Evolutionary conservation across 2,329 filamentous ascomycete species (phyloP).

Genomic region (Plectosphaerella sp.): DNA sequence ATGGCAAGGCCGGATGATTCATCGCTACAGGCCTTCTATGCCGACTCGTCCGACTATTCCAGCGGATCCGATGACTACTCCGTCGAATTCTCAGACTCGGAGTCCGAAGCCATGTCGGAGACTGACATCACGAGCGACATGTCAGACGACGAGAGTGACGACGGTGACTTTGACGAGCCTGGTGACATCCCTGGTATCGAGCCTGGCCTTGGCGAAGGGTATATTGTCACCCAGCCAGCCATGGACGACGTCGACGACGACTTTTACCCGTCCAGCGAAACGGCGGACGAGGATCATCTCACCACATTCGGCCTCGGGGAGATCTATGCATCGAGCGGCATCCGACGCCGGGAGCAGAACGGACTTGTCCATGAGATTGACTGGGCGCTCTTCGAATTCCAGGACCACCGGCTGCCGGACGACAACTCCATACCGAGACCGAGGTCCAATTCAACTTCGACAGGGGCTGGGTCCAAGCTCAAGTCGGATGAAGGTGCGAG

Average conservation of each 20-base stretch:
- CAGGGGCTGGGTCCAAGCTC: background rate
- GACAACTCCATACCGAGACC: slow-evolving; percentile 60
- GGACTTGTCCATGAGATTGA: slow-evolving; percentile 86
- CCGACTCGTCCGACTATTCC: slow-evolving; percentile 31
- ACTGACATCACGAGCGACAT: slow-evolving; percentile 49
- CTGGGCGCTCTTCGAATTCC: slow-evolving; percentile 86
- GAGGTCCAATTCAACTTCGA: background rate
- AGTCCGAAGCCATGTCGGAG: slow-evolving; percentile 49
- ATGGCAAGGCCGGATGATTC: slow-evolving; percentile 28
- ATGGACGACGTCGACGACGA: slow-evolving; percentile 80
- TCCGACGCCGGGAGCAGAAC: slow-evolving; percentile 68
- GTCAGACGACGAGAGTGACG: slow-evolving; percentile 36
- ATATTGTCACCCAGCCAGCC: slow-evolving; percentile 86
- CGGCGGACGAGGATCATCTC: slow-evolving; percentile 76
- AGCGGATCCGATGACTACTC: slow-evolving; percentile 49
- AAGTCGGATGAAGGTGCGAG: slow-evolving; percentile 22
- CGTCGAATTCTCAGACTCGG: slow-evolving; percentile 59
- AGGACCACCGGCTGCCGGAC: slow-evolving; percentile 63
- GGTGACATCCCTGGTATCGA: slow-evolving; percentile 79
- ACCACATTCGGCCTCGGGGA: slow-evolving; percentile 77
- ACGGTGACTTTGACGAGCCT: slow-evolving; percentile 50
- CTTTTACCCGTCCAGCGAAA: slow-evolving; percentile 72
- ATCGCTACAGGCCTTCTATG: slow-evolving; percentile 38
- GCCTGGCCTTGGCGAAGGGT: slow-evolving; percentile 68
- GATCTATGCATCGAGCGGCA: slow-evolving; percentile 84